Evolutionary conservation across 2,329 filamentous ascomycete species (phyloP).

Genomic region (Sporothrix curviconia): DNA sequence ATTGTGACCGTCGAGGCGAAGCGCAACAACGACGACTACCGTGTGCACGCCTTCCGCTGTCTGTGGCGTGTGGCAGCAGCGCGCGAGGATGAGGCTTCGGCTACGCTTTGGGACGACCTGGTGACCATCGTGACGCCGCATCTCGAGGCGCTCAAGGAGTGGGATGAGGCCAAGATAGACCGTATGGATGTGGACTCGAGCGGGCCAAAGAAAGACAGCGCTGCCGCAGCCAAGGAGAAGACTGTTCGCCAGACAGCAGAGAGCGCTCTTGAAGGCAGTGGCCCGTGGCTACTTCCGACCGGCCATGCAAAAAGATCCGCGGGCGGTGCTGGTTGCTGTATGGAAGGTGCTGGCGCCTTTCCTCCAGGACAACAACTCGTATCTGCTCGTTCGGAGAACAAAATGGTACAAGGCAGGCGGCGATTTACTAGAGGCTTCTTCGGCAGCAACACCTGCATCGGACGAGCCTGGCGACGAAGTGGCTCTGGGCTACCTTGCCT

Average conservation of each 20-base stretch:
- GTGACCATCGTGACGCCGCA: conserved; percentile 56
- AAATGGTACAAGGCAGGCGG: conserved; percentile 46
- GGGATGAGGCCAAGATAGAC: conserved; percentile 38
- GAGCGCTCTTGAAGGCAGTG: conserved; percentile 45
- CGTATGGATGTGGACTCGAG: conserved; percentile 11
- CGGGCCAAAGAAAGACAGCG: conserved; percentile 4
- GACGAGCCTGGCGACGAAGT: conserved; percentile 20
- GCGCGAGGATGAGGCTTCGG: conserved; percentile 50
- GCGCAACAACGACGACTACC: conserved; percentile 80
- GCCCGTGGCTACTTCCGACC: conserved; percentile 43
- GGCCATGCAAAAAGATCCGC: conserved; percentile 32
- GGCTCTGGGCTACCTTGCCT: conserved; percentile 36
- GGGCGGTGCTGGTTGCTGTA: conserved; percentile 34
- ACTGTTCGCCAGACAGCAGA: conserved; percentile 38
- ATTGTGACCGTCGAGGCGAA: conserved; percentile 82
- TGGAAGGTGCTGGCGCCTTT: conserved; percentile 36
- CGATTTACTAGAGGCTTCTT: conserved; percentile 41
- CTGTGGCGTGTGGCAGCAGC: conserved; percentile 67
- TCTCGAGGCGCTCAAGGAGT: conserved; percentile 51
- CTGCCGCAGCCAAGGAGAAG: conserved; percentile 30
- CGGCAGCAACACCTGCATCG: conserved; percentile 24
- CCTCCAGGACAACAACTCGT: conserved; percentile 30
- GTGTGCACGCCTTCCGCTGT: conserved; percentile 64
- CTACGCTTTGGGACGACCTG: conserved; percentile 64
- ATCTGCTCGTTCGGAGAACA: conserved; percentile 39